Percentiles rank a stretch among this genome's conserved stretches.
These are phyloP conservation scores for Penicillium longicatenatum DNA, from an alignment of 495 filamentous ascomycete species.

Conservation along the genomic window DNA sequence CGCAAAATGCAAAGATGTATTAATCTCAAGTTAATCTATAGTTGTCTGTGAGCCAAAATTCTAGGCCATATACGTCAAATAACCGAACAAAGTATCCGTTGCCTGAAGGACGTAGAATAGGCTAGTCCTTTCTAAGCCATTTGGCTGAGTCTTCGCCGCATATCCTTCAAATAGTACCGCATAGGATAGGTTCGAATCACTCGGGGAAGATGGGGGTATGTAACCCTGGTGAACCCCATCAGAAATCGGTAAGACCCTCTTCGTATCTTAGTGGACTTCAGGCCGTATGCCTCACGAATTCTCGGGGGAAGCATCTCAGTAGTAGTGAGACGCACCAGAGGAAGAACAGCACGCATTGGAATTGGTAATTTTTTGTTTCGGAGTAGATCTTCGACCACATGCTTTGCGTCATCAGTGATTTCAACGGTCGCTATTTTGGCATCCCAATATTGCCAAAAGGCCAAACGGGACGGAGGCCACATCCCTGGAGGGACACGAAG, in stretches of 20 bases:
- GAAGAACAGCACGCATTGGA: slow-evolving; percentile 26
- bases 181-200: slow-evolving; percentile 35
- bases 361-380: slow-evolving; percentile 27
- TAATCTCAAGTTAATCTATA: too few species aligned
- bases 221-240: slow-evolving; percentile 24
- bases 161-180: slow-evolving; percentile 43
- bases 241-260: slow-evolving; percentile 18
- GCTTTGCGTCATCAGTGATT: slow-evolving; percentile 33
- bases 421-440: slow-evolving; percentile 30
- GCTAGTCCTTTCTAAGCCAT: neutral
- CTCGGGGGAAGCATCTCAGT: slow-evolving; percentile 33
- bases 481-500: slow-evolving; percentile 36
- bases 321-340: slow-evolving; percentile 32
- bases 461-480: slow-evolving; percentile 37
- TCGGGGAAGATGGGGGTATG: slow-evolving; percentile 34
- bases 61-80: too few species aligned
- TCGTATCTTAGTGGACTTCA: slow-evolving; percentile 22
- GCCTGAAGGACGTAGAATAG: neutral
- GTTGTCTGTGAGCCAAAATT: too few species aligned
- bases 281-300: slow-evolving; percentile 31
- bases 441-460: slow-evolving; percentile 48
- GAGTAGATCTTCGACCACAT: slow-evolving; percentile 36
- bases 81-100: neutral
- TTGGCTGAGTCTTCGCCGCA: slow-evolving; percentile 31
- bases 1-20: too few species aligned